Evolutionary conservation across 257 asterid genomes (phyloP).

Genomic region (Solanum lignicaule): DNA sequence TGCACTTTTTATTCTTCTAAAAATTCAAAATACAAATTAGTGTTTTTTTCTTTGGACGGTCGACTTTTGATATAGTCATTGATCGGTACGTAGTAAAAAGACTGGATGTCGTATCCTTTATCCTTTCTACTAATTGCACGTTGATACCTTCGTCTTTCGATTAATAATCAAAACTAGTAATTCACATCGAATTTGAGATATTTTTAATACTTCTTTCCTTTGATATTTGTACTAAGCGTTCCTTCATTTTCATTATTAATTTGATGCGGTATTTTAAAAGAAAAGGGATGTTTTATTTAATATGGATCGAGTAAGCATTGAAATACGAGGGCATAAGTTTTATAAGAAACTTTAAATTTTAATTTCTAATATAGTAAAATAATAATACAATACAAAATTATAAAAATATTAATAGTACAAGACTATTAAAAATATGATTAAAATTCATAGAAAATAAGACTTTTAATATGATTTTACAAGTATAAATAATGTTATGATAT

Average conservation of each 20-base stretch:
- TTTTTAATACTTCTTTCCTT: too few relatives aligned
- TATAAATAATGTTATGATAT: too few relatives aligned
- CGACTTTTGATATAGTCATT: conserved; percentile 1
- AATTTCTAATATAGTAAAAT: too few relatives aligned
- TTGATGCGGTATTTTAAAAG: not conserved
- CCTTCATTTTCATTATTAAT: not conserved
- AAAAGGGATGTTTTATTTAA: too few relatives aligned
- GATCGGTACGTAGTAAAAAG: not conserved
- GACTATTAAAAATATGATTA: too few relatives aligned
- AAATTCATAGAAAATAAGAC: not conserved
- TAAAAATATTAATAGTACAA: too few relatives aligned
- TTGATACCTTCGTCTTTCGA: not conserved
- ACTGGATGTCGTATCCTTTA: not conserved
- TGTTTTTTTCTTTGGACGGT: conserved; percentile 52
- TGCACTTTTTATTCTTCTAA: conserved; percentile 11
- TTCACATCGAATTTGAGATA: too few relatives aligned
- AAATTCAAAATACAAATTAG: conserved; percentile 7
- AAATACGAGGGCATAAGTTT: not conserved
- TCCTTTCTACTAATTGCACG: not conserved
- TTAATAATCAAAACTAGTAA: too few relatives aligned
- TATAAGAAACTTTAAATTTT: too few relatives aligned
- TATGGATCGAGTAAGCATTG: not conserved
- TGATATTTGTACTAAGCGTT: not conserved
- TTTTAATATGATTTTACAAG: too few relatives aligned
- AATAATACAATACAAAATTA: too few relatives aligned